These are phyloP conservation scores for Botrytis porri DNA, from an alignment of 2,329 filamentous ascomycete species.

Conservation along the genomic window DNA sequence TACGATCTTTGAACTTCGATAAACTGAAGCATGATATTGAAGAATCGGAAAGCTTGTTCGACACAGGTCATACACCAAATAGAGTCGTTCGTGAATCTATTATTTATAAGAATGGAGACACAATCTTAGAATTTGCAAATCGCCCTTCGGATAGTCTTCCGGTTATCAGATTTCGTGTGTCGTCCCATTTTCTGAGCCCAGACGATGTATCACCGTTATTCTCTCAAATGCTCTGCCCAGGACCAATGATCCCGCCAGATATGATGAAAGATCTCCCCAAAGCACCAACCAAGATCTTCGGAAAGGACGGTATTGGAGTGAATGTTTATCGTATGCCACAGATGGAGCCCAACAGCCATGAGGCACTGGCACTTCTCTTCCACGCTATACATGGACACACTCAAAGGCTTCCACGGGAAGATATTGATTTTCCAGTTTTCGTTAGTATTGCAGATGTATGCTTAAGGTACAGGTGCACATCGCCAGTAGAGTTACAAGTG, in stretches of 20 bases:
- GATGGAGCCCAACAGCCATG: conserved; percentile 44
- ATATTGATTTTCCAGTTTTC: conserved; percentile 49
- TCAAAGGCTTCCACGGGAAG: conserved; percentile 44
- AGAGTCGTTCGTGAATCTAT: conserved; percentile 43
- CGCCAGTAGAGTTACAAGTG: conserved; percentile 49
- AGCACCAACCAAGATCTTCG: conserved; percentile 40
- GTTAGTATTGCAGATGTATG: conserved; percentile 52
- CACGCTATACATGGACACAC: conserved; percentile 52
- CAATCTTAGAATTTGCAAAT: conserved; percentile 52
- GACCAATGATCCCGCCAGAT: conserved; percentile 24
- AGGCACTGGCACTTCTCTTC: conserved; percentile 47
- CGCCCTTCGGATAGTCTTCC: conserved; percentile 40
- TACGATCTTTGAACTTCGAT: conserved; percentile 49
- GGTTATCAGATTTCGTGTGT: conserved; percentile 50
- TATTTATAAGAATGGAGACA: conserved; percentile 48
- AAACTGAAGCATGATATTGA: conserved; percentile 44
- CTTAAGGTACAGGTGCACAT: conserved; percentile 50
- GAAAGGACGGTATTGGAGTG: conserved; percentile 45
- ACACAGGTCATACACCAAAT: conserved; percentile 43
- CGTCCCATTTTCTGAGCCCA: conserved; percentile 45
- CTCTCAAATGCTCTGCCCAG: conserved; percentile 45
- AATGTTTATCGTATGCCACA: conserved; percentile 54
- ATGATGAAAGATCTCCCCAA: conserved; percentile 30
- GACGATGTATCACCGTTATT: conserved; percentile 53
- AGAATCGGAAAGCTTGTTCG: conserved; percentile 43